Percentiles rank a stretch among this genome's conserved stretches.
These are phyloP conservation scores for Microthlaspi erraticum DNA, from an alignment of 345 rosid genomes.

Conservation along the genomic window DNA sequence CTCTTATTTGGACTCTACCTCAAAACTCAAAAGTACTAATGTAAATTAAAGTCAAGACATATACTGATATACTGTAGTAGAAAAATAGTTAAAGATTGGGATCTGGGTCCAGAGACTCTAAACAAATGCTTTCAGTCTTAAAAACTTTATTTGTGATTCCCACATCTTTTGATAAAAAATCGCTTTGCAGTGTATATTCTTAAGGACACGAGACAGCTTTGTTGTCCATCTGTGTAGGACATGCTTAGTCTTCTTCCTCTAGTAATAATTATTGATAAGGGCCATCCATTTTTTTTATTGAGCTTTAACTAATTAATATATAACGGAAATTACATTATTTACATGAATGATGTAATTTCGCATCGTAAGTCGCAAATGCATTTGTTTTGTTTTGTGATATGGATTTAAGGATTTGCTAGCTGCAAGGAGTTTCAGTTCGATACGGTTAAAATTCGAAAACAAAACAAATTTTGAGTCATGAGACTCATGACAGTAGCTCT, in stretches of 20 bases:
- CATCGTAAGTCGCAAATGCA: not conserved
- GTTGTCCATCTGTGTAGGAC: conserved; percentile 33
- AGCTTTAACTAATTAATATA: not conserved
- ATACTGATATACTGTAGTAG: too few relatives aligned
- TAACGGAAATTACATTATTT: not conserved
- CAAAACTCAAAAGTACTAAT: conserved; percentile 17
- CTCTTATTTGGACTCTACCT: conserved; percentile 4
- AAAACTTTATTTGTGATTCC: conserved; percentile 43
- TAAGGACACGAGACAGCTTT: conserved; percentile 38
- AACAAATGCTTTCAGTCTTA: conserved; percentile 31
- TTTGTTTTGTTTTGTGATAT: not conserved
- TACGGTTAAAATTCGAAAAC: not conserved
- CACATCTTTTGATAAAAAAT: conserved; percentile 42
- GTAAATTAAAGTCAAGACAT: conserved; percentile 39
- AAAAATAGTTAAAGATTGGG: conserved; percentile 29
- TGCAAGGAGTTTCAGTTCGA: not conserved
- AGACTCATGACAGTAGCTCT: not conserved
- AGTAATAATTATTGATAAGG: conserved; percentile 10
- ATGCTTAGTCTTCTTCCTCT: conserved; percentile 29
- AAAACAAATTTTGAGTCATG: not conserved
- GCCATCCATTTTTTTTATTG: not conserved
- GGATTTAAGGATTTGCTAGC: not conserved
- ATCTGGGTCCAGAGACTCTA: conserved; percentile 39
- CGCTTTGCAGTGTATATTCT: conserved; percentile 45
- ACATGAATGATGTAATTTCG: not conserved